Base-by-base conservation (phyloP, 2,329 filamentous ascomycete genomes). In the Phaeosphaeriaceae sp. region DNA sequence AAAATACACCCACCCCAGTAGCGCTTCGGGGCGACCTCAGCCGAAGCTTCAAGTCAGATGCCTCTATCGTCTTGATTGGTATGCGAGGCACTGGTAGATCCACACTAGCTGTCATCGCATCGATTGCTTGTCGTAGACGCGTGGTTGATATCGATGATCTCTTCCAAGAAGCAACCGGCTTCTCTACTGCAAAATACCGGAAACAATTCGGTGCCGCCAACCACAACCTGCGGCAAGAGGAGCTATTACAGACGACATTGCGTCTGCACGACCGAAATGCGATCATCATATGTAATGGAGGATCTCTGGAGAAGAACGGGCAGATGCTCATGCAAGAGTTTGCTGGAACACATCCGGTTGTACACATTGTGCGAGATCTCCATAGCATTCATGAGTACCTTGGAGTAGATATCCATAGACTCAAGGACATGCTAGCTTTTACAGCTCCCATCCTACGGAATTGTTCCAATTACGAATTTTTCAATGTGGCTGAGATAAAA, bases 381-480 rank as follows among this genome's bases (percentile, higher is more conserved):
- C 75, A 81, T 42, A 85, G 85, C 42, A 86, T 92, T 43, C 83
- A 85, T 50, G 74, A 80, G 0, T 84, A 89, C 57, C 76, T 90
- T 33, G 66, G 70, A n/a, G 77, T 77, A 59, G 79, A 85, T 41
- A 73, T 80, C 21, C 74, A 78, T 30, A 84, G 83, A 57, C 77
- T 87, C 1, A 75, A 79, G 35, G 82, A 82, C 37, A 76, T 90
- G 6, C 71, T 89, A 20, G 77, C 80, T 15, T 79, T 81, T 12
- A 83, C 81, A 55, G 79, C 77, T 17, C 75, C 79, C 2, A 80
- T 88, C 13, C 85, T 89, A 58, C 79, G 86, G 40, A 79, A 79
- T 1, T 89, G 86, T 64, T 87, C 86, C 9, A 91, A 89, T 58
- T 82, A 88, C 54, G 88, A 92, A 64, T 92, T 90, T 68, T 90